Conservation (phyloP, 805 yeast genomes). For the Wickerhamomyces bisporus region DNA sequence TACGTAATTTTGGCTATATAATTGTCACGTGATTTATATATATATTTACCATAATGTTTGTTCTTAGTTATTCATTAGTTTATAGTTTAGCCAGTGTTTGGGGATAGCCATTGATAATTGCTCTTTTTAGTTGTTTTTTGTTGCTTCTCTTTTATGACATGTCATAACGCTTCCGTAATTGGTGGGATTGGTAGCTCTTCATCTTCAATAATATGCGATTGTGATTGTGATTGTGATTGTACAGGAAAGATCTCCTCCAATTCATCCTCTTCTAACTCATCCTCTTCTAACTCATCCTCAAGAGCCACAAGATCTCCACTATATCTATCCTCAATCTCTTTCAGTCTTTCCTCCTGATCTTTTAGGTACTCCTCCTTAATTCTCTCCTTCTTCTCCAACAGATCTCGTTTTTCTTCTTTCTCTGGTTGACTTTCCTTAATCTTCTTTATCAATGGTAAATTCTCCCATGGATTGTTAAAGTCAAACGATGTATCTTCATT, state of each 20-base stretch:
- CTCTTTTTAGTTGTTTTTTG: no score
- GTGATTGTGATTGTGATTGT: no score
- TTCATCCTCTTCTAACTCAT: slow-evolving; percentile 2
- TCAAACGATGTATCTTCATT: slow-evolving; percentile 3
- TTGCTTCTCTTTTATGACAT: no score
- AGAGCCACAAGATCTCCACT: slow-evolving; percentile 1
- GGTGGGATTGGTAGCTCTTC: no score
- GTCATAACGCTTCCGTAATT: no score
- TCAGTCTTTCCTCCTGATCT: slow-evolving; percentile 15
- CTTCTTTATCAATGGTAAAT: slow-evolving; percentile 17
- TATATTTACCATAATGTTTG: not conserved
- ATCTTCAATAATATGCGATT: no score
- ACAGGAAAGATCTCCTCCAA: no score
- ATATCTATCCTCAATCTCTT: slow-evolving; percentile 16
- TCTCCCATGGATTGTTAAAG: slow-evolving; percentile 16
- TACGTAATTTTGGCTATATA: no score
- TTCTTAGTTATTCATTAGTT: no score
- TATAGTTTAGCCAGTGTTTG: no score
- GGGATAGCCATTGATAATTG: no score
- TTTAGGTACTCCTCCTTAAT: slow-evolving; percentile 14
- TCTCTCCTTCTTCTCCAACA: slow-evolving; percentile 4
- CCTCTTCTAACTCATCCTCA: slow-evolving; percentile 4
- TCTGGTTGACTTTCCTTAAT: slow-evolving; percentile 12
- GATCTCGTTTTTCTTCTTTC: slow-evolving; percentile 8
- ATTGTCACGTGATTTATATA: not conserved